Base-by-base conservation (phyloP, 2,329 filamentous ascomycete genomes). In the Hypoxylon sp. region DNA sequence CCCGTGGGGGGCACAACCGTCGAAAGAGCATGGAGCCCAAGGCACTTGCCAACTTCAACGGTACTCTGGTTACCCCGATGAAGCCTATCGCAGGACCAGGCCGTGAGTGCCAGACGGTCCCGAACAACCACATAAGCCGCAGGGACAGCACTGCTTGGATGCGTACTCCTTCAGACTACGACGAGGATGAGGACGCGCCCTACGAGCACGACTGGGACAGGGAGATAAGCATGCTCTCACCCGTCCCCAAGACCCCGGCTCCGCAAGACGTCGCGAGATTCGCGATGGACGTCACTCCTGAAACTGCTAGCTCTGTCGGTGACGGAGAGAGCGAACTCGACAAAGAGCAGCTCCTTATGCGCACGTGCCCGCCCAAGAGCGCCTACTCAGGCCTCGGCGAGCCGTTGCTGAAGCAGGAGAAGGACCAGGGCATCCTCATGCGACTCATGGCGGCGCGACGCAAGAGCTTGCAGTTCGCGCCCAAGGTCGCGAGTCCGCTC, bases 1-100 rank as follows among this genome's bases (percentile, higher is more conserved):
- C 91, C 16, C 89, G 91, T 1, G 90, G 91, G 16, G 90, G 90
- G 7, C 85, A 85, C 51, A 89, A 91, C 57, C 87, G 91, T 52
- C 86, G 92, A 55, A 93, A 93, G 83, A 92, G 89, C 71, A 94
- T 95, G 90, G 91, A 93, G 76, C 91, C 92, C 11, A 88, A 85
- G 70, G 86, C 88, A 1, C 78, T 93, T 20, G 84, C 87, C 60
- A 92, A 93, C 71, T 74, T 87, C 65, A 92, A 93, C 67, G 89
- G 89, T 45, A 88, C 83, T 1, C 80, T 91, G 0, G 80, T 90
- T 22, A 80, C 78, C 48, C 80, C 79, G 4, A 74, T 74, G 54
- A 77, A 72, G 71, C 78, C 77, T 70, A 73, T 70, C 7, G 51
- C 50, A 38, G 72, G 55, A 26, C 50, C 59, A n/a, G 68, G 58